phyloP scores from a whole-genome alignment of 73 alveolate species.

The Tetrahymena malaccensis region DNA sequence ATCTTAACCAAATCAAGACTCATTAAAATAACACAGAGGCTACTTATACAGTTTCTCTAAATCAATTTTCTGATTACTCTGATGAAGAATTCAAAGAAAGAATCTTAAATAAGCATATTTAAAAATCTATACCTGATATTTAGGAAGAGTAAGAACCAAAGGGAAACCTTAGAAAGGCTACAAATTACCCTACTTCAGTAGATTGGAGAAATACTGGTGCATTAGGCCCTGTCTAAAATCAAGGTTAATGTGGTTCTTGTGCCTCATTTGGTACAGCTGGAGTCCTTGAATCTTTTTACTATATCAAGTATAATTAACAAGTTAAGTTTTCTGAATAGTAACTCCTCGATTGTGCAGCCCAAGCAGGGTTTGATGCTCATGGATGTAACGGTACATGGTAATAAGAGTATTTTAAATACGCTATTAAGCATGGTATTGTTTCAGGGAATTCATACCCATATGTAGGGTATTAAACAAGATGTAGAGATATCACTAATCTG shows the following conservation, averaged over 20 bases:
- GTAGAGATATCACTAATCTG: not conserved
- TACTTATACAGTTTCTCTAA: slow-evolving; percentile 14
- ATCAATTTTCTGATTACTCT: slow-evolving; percentile 38
- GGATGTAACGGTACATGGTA: slow-evolving; percentile 75
- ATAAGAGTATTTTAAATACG: slow-evolving; percentile 51
- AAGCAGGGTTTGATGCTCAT: slow-evolving; percentile 41
- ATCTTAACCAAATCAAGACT: not conserved
- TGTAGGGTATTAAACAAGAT: not conserved
- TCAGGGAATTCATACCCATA: slow-evolving; percentile 20
- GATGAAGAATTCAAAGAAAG: slow-evolving; percentile 39
- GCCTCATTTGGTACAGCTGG: slow-evolving; percentile 80
- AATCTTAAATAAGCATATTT: not conserved
- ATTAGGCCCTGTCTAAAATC: slow-evolving; percentile 58
- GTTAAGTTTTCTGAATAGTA: slow-evolving; percentile 60
- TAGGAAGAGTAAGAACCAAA: not conserved
- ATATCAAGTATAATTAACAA: slow-evolving; percentile 24
- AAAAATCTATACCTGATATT: not conserved
- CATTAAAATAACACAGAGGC: not conserved
- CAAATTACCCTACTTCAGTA: not conserved
- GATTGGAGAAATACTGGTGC: slow-evolving; percentile 71
- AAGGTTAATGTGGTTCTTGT: slow-evolving; percentile 82
- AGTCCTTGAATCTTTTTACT: slow-evolving; percentile 76
- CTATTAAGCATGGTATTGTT: not conserved
- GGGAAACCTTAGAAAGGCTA: not conserved
- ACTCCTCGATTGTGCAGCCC: slow-evolving; percentile 69